A percentile compares a stretch with the other conserved stretches of the same genome.
Evolutionary conservation across 139 green algal species (phyloP).

Genomic region (Coelastrella sp.): DNA sequence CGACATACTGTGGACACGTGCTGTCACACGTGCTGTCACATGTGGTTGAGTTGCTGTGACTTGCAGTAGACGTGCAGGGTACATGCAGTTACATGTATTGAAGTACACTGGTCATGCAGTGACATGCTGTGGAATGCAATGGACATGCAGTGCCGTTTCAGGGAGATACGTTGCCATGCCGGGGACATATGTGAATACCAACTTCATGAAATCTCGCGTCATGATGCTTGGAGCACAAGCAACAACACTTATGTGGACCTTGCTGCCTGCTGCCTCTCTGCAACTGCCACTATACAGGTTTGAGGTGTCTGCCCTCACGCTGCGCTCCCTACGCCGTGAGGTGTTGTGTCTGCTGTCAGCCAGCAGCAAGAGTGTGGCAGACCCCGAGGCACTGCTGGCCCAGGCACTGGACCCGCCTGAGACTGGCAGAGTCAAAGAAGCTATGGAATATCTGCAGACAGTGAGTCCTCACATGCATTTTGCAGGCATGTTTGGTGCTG

Average conservation of each 20-base stretch:
- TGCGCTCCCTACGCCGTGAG: constrained; percentile 33
- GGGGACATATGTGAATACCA: no score
- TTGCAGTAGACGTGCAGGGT: no score
- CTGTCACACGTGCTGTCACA: background rate
- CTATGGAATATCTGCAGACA: constrained; percentile 39
- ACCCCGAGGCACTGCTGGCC: constrained; percentile 49
- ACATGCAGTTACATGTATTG: background rate
- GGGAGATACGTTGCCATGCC: no score
- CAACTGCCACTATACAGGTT: background rate
- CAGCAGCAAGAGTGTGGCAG: constrained; percentile 21
- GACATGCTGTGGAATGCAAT: background rate
- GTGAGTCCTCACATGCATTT: no score
- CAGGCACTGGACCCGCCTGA: constrained; percentile 54
- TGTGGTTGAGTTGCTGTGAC: background rate
- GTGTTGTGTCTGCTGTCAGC: constrained; percentile 26
- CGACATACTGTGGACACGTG: background rate
- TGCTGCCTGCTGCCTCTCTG: background rate
- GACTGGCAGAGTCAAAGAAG: constrained; percentile 1
- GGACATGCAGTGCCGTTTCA: no score
- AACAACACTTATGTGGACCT: no score
- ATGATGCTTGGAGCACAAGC: no score
- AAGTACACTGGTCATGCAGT: background rate
- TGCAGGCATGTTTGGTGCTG: no score
- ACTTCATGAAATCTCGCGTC: no score
- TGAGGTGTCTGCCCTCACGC: constrained; percentile 21